A percentile compares a stretch with the other conserved stretches of the same genome.
Conservation (phyloP, 306 rosid genomes). For the Cicer chorassanicum region DNA sequence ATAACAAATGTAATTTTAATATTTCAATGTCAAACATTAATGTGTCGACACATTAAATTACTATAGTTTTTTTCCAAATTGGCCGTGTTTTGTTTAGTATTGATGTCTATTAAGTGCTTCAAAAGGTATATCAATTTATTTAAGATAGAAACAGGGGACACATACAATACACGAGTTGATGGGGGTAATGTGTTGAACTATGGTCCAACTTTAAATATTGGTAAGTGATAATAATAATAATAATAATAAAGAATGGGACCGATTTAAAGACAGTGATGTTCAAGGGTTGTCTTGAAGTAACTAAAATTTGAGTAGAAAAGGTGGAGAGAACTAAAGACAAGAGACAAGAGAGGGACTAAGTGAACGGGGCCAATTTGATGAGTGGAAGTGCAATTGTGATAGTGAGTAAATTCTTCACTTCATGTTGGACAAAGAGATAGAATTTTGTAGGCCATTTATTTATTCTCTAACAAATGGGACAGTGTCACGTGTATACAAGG, state of each 20-base stretch:
- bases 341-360: constrained; percentile 41
- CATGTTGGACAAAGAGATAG: constrained; percentile 35
- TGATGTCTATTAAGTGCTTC: too few relatives aligned
- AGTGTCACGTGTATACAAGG: constrained; percentile 55
- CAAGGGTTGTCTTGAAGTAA: constrained; percentile 43
- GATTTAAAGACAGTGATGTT: constrained; percentile 40
- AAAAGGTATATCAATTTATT: not conserved
- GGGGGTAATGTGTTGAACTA: constrained; percentile 29
- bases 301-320: constrained; percentile 39
- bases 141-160: constrained; percentile 16
- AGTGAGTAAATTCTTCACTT: constrained; percentile 39
- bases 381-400: constrained; percentile 42
- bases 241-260: constrained; percentile 48
- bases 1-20: too few relatives aligned
- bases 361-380: constrained; percentile 48
- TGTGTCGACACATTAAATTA: too few relatives aligned
- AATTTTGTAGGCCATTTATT: constrained; percentile 40
- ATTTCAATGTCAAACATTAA: too few relatives aligned
- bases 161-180: constrained; percentile 28
- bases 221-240: constrained; percentile 30
- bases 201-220: constrained; percentile 44
- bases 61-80: too few relatives aligned
- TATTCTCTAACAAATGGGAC: constrained; percentile 51
- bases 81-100: too few relatives aligned
- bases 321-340: constrained; percentile 40